Conservation (phyloP, 148 eudicot genomes). For the Nyssa sinensis region DNA sequence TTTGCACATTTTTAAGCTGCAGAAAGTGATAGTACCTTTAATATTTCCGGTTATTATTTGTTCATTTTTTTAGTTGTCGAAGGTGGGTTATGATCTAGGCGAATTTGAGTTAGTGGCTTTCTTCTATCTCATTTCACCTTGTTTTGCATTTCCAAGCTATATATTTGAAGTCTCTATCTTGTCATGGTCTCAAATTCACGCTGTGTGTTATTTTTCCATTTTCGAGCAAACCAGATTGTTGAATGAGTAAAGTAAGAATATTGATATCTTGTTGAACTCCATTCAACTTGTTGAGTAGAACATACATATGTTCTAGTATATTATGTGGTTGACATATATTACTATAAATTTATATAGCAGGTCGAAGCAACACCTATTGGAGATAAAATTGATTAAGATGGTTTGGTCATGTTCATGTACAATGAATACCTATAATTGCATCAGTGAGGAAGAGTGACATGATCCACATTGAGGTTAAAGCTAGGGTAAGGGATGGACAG, state of each 20-base stretch:
- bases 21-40: not conserved
- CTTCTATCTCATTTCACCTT: not conserved
- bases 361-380: too few relatives aligned
- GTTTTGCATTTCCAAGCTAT: not conserved
- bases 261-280: not conserved
- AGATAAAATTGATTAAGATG: too few relatives aligned
- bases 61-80: not conserved
- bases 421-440: too few relatives aligned
- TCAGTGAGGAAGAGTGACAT: too few relatives aligned
- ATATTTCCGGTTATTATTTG: too few relatives aligned
- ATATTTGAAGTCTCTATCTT: not conserved
- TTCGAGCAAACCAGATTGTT: not conserved
- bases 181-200: not conserved
- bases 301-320: too few relatives aligned
- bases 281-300: slow-evolving; percentile 1
- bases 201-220: not conserved
- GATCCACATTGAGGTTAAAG: too few relatives aligned
- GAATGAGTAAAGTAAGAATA: not conserved
- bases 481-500: too few relatives aligned
- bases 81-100: not conserved
- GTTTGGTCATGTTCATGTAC: too few relatives aligned
- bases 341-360: too few relatives aligned
- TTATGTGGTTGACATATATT: too few relatives aligned
- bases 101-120: not conserved
- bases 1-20: not conserved